Conservation (phyloP, 352 stramenopile genomes). For the Pythium folliculosum region DNA sequence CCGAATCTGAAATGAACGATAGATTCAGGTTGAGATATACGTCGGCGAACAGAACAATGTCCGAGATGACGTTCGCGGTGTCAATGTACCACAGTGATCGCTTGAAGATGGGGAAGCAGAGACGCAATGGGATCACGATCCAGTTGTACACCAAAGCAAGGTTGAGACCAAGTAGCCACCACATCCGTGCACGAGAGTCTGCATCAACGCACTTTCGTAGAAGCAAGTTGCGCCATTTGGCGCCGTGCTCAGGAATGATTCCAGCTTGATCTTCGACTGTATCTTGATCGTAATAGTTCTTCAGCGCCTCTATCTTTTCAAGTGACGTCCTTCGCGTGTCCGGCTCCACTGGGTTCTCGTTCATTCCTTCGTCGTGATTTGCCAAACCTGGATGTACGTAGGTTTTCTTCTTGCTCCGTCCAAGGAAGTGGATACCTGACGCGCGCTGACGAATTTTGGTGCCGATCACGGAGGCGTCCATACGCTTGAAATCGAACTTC, state of each 20-base stretch:
- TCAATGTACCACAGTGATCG: constrained; percentile 29
- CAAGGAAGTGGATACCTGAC: constrained; percentile 2
- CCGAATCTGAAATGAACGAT: constrained; percentile 46
- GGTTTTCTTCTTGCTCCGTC: constrained; percentile 20
- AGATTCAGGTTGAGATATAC: constrained; percentile 62
- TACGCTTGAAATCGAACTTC: constrained; percentile 22
- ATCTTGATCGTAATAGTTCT: constrained; percentile 29
- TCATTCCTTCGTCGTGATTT: background rate
- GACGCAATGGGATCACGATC: constrained; percentile 47
- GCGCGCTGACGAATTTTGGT: constrained; percentile 12
- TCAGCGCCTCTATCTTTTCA: constrained; percentile 16
- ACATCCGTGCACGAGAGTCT: constrained; percentile 44
- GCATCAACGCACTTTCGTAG: constrained; percentile 46
- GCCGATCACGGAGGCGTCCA: constrained; percentile 12
- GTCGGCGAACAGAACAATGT: constrained; percentile 39
- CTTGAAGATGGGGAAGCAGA: constrained; percentile 49
- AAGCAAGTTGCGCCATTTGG: constrained; percentile 29
- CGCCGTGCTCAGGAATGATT: background rate
- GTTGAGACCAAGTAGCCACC: constrained; percentile 44
- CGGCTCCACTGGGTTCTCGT: background rate
- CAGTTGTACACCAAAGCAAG: constrained; percentile 35
- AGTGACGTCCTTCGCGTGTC: constrained; percentile 1
- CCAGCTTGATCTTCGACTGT: background rate
- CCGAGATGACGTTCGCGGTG: constrained; percentile 34
- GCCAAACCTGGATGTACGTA: constrained; percentile 21